phyloP scores from a whole-genome alignment of 805 yeast species.

The Wickerhamiella allomyrinae region DNA sequence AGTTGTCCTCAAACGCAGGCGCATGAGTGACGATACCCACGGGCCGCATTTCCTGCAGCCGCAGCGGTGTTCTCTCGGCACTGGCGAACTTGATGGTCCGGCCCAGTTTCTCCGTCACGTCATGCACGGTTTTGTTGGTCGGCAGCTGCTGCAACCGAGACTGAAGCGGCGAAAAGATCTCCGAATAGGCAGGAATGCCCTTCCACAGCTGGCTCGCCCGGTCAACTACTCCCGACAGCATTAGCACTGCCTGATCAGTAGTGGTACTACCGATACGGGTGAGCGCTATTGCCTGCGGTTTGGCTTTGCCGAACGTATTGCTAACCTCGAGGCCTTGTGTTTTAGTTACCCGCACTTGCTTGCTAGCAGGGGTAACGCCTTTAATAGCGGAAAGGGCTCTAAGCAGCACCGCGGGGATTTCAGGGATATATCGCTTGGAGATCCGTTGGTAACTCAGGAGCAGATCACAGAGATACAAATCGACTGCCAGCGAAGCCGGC shows the following conservation, averaged over 20 bases:
- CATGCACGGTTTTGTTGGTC: slow-evolving; percentile 2
- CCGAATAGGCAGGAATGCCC: slow-evolving; percentile 19
- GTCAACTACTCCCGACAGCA: slow-evolving; percentile 7
- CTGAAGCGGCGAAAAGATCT: slow-evolving; percentile 17
- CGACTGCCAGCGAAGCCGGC: slow-evolving; percentile 36
- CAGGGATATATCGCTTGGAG: slow-evolving; percentile 75
- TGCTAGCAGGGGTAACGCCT: slow-evolving; percentile 4
- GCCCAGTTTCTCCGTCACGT: slow-evolving; percentile 28
- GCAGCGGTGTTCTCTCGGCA: slow-evolving; percentile 51
- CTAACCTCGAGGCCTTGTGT: neutral
- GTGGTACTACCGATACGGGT: neutral
- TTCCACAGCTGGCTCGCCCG: slow-evolving; percentile 21
- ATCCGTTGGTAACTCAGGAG: slow-evolving; percentile 60
- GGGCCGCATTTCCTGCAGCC: slow-evolving; percentile 71
- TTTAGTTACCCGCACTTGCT: slow-evolving; percentile 3
- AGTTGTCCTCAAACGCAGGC: slow-evolving; percentile 91
- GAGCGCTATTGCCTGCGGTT: slow-evolving; percentile 20
- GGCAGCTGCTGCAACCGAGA: slow-evolving; percentile 20
- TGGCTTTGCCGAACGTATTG: neutral
- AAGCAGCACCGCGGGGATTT: slow-evolving; percentile 41
- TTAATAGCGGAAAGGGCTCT: slow-evolving; percentile 6
- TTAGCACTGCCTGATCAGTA: slow-evolving; percentile 9
- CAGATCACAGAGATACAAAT: slow-evolving; percentile 51
- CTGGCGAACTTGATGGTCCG: slow-evolving; percentile 36
- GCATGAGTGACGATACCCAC: slow-evolving; percentile 70